Conservation (phyloP, 768 basidiomycete genomes). For the Leccinum disarticulatum region DNA sequence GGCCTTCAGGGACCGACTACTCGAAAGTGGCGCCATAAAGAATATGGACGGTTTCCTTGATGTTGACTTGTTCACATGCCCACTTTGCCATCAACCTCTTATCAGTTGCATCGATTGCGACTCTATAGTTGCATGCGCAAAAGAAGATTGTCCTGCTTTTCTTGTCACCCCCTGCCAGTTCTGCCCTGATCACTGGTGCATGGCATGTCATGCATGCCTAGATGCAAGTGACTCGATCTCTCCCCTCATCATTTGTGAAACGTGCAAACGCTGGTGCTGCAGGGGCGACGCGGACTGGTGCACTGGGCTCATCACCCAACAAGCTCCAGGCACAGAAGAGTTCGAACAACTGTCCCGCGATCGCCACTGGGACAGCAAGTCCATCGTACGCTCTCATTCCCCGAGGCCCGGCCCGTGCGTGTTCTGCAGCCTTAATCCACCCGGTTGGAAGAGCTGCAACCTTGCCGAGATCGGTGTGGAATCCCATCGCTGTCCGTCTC, state of each 20-base stretch:
- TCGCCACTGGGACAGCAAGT: slow-evolving; percentile 8
- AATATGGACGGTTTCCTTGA: slow-evolving; percentile 4
- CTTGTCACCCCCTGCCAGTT: not conserved
- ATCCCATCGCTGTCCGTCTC: slow-evolving; percentile 9
- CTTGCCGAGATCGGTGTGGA: not conserved
- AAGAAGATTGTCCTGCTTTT: not conserved
- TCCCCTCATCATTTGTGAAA: slow-evolving; percentile 9
- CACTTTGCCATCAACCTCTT: slow-evolving; percentile 3
- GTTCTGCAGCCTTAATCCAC: not conserved
- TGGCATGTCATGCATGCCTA: slow-evolving; percentile 10
- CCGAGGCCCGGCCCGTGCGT: slow-evolving; percentile 13
- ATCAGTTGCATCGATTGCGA: slow-evolving; percentile 11
- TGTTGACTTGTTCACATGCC: slow-evolving; percentile 16
- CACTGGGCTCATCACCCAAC: slow-evolving; percentile 10
- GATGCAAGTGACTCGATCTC: not conserved
- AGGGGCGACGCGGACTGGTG: slow-evolving; percentile 18
- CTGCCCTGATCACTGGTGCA: slow-evolving; percentile 6
- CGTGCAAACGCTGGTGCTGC: slow-evolving; percentile 13
- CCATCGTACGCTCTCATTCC: slow-evolving; percentile 15
- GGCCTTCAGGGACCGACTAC: slow-evolving; percentile 11
- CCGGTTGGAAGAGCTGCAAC: slow-evolving; percentile 1
- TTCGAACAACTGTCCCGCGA: slow-evolving; percentile 1
- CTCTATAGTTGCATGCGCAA: slow-evolving; percentile 3
- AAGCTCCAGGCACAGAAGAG: slow-evolving; percentile 7
- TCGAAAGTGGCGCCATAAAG: not conserved